phyloP scores from a whole-genome alignment of 1,139 yeast species.

The Candida sanyaensis region DNA sequence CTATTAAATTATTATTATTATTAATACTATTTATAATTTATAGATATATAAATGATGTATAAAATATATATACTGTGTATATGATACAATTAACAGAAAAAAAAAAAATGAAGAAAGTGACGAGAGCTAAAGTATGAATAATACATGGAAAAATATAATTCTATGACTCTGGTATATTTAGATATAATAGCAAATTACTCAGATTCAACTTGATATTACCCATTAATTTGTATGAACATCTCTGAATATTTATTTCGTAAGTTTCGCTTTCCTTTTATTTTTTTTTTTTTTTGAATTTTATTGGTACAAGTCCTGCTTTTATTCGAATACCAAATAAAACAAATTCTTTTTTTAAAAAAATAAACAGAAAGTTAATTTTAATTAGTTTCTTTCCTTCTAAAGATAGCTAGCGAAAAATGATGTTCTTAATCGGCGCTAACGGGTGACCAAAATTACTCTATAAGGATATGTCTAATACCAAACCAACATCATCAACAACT shows the following conservation, averaged over 20 bases:
- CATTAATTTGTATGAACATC: too few relatives aligned
- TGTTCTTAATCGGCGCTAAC: too few relatives aligned
- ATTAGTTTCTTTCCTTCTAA: too few relatives aligned
- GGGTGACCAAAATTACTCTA: slow-evolving; percentile 10
- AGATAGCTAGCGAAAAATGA: too few relatives aligned
- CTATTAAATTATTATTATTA: not conserved
- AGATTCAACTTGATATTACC: not conserved
- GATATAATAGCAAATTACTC: not conserved
- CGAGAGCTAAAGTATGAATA: too few relatives aligned
- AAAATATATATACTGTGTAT: not conserved
- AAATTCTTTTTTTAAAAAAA: not conserved
- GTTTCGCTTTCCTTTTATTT: too few relatives aligned
- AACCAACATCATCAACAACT: slow-evolving; percentile 78
- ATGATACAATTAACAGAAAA: not conserved
- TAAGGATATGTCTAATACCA: slow-evolving; percentile 74
- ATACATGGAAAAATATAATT: not conserved
- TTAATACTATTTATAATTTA: slow-evolving; percentile 1
- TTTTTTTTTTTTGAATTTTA: too few relatives aligned
- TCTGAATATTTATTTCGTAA: too few relatives aligned
- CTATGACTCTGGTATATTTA: not conserved
- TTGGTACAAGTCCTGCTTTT: slow-evolving; percentile 1
- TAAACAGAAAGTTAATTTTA: not conserved
- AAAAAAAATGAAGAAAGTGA: not conserved
- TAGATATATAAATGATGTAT: slow-evolving; percentile 1
- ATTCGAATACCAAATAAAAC: not conserved